Base-by-base conservation (phyloP, 1,284 basidiomycete genomes). In the Phellopilus nigrolimitatus region DNA sequence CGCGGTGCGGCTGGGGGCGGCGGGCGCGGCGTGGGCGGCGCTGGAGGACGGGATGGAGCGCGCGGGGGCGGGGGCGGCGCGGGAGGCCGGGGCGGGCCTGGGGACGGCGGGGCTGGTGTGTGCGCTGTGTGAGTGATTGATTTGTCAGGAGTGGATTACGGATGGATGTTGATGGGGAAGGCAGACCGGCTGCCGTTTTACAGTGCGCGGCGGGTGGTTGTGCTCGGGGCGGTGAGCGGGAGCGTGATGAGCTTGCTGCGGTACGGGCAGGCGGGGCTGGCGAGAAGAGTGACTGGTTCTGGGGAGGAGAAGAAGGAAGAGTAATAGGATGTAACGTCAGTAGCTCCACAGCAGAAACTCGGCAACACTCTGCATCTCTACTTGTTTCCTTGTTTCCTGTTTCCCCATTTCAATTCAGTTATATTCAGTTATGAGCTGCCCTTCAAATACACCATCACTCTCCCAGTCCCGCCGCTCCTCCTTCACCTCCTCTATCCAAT, bases 11-110 rank as follows among this genome's bases (percentile, higher is more conserved):
- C 68, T 92, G 24, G 82, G 76, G 0, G 62, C 66, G 12, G 69
- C 80, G 37, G 83, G 75, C 37, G 57, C 76, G 33, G 77, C 75
- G 24, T 91, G 82, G 77, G 84, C 85, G 4, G 77, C 72, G 38
- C 66, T 82, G n/a, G 85, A 89, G 67, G 81, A 85, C 58, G 80
- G 73, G 5, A 56, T 83, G 60, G 63, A 70, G 40, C 65, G 71
- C 47, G 57, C 73, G n/a, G 82, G 77, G 12, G 50, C 51, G 21
- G 61, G 66, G 15, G 70, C 75, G 49, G 65, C 69, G 45, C 75
- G 72, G 56, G 82, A 86, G 60, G 60, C 83, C 19, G 79, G 78
- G 1, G 88, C 86, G 1, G 84, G 81, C 10, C 55, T 81, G 41
- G 83, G 80, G 31, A 84, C 79, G 1, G 82, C 75, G 10, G 70